These are phyloP conservation scores for Aspergillus alliaceus DNA, from an alignment of 2,329 filamentous ascomycete species.

Conservation along the genomic window DNA sequence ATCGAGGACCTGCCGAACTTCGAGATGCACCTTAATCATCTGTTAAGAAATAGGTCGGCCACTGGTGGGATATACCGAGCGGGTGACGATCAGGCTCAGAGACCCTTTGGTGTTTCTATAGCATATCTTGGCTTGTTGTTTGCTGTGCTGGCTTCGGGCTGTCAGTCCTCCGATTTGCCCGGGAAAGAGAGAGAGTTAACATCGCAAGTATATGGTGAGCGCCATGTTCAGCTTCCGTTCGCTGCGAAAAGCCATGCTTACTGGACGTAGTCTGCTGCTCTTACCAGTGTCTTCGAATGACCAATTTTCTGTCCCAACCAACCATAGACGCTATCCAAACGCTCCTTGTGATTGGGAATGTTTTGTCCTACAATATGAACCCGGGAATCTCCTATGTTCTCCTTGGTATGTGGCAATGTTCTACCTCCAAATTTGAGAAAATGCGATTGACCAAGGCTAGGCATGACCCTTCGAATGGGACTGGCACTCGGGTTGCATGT, in stretches of 20 bases:
- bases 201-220: conserved; percentile 62
- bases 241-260: conserved; percentile 25
- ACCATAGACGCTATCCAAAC: conserved; percentile 63
- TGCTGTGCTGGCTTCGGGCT: conserved; percentile 62
- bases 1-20: conserved; percentile 57
- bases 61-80: conserved; percentile 43
- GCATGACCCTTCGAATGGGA: conserved; percentile 61
- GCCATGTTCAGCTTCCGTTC: not conserved
- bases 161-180: conserved; percentile 59
- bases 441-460: conserved; percentile 25
- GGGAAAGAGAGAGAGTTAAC: conserved; percentile 62
- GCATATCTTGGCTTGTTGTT: conserved; percentile 62
- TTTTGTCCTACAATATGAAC: conserved; percentile 64
- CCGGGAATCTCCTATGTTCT: conserved; percentile 64
- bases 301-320: conserved; percentile 63
- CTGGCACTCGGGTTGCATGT: conserved; percentile 62
- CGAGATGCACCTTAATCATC: conserved; percentile 54
- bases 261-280: conserved; percentile 57
- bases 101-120: conserved; percentile 58
- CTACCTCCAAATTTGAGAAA: not conserved
- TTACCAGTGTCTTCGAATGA: conserved; percentile 64
- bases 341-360: conserved; percentile 62
- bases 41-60: conserved; percentile 54
- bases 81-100: conserved; percentile 51
- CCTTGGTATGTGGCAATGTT: conserved; percentile 40